Evolutionary conservation across 371 early-diverging fungal genomes (phyloP).

Genomic region (Chytridiales sp.): DNA sequence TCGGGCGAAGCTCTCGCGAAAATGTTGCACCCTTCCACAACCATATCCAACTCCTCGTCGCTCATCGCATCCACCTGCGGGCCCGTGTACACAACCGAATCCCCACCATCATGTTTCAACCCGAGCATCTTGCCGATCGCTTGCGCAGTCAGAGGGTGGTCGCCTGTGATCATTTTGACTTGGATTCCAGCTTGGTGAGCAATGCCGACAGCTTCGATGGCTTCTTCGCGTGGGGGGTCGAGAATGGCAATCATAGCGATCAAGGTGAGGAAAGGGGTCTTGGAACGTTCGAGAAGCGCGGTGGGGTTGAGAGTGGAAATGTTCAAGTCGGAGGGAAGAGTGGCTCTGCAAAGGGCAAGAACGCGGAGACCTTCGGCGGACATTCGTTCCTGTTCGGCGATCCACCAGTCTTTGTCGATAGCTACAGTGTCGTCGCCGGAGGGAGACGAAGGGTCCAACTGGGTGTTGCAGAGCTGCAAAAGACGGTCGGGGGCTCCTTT

Average conservation of each 20-base stretch:
- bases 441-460: slow-evolving; percentile 43
- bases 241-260: slow-evolving; percentile 83
- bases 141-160: slow-evolving; percentile 82
- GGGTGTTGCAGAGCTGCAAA: slow-evolving; percentile 49
- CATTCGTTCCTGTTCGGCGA: slow-evolving; percentile 57
- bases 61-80: neutral
- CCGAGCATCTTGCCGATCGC: too few relatives aligned
- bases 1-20: slow-evolving; percentile 91
- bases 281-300: neutral
- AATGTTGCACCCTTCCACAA: slow-evolving; percentile 36
- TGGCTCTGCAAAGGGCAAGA: slow-evolving; percentile 30
- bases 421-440: slow-evolving; percentile 47
- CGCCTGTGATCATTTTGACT: slow-evolving; percentile 94
- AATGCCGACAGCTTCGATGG: slow-evolving; percentile 70
- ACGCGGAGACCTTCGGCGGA: slow-evolving; percentile 67
- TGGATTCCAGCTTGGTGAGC: slow-evolving; percentile 82
- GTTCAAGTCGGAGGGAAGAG: neutral
- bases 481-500: slow-evolving; percentile 83
- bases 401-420: too few relatives aligned
- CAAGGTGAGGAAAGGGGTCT: slow-evolving; percentile 55
- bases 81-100: slow-evolving; percentile 18
- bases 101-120: too few relatives aligned
- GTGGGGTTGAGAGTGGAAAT: neutral
- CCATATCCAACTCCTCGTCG: neutral
- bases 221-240: slow-evolving; percentile 87